Evolutionary conservation across 2,329 filamentous ascomycete species (phyloP).

Genomic region (Alternaria angustiovoidea): DNA sequence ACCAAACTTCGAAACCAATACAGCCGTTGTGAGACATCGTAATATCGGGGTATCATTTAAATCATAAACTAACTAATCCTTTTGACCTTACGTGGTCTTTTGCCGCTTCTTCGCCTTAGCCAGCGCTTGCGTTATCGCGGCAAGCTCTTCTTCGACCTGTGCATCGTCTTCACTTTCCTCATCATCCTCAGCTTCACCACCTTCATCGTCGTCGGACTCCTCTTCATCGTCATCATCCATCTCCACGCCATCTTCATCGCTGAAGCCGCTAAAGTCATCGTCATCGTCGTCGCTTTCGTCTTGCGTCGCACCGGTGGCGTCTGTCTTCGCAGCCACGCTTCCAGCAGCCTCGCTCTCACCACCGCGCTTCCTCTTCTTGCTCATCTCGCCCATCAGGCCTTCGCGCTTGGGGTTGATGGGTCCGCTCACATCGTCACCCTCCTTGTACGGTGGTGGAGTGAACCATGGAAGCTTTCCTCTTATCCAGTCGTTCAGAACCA

Average conservation of each 20-base stretch:
- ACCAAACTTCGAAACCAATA: not conserved
- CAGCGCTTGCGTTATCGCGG: constrained; percentile 46
- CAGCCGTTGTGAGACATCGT: not conserved
- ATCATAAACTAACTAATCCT: constrained; percentile 20
- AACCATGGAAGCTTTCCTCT: constrained; percentile 97
- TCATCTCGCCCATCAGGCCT: constrained; percentile 85
- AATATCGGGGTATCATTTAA: constrained; percentile 40
- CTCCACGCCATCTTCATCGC: constrained; percentile 33
- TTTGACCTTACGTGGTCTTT: constrained; percentile 24
- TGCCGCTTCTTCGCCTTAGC: constrained; percentile 46
- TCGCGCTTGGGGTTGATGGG: constrained; percentile 68
- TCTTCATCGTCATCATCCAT: constrained; percentile 33
- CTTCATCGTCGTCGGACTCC: constrained; percentile 28
- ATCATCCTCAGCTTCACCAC: constrained; percentile 22
- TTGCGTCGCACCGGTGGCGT: constrained; percentile 22
- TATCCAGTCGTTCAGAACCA: constrained; percentile 96
- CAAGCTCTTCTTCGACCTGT: constrained; percentile 44
- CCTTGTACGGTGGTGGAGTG: constrained; percentile 72
- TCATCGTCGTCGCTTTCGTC: constrained; percentile 29
- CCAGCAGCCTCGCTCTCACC: constrained; percentile 44
- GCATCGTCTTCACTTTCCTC: constrained; percentile 41
- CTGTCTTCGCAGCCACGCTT: constrained; percentile 29
- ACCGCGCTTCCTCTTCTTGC: constrained; percentile 73
- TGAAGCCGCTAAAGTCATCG: constrained; percentile 47
- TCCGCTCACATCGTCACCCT: constrained; percentile 41